Base-by-base conservation (phyloP, 306 rosid species). In the Vigna angularis region DNA sequence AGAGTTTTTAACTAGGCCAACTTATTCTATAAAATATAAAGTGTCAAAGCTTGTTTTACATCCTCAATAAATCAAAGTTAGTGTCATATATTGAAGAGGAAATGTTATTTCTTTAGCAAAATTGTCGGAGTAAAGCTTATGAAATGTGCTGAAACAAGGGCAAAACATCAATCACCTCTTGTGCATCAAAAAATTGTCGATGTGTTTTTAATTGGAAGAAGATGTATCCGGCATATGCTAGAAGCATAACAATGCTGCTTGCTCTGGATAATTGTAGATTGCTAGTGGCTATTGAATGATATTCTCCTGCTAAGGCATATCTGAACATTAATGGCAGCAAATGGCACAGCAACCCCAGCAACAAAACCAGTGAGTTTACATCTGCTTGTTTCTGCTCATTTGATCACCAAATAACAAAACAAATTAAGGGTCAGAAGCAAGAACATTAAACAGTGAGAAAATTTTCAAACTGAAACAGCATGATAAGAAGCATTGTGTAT, bases 161-260 rank as follows among this genome's bases (percentile, higher is more conserved):
- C 16, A 26, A 59, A 62, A 63, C 2, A 26, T 5, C 1, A 32
- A 58, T 59, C 76, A 94, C 94, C 93, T 82, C 93, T 40, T 81
- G 86, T 5, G 95, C 85, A 65, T 92, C 97, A 67, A 90, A 92
- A 59, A 90, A 9, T 79, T 84, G 80, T n/a, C 96, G 84, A 69
- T 94, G 98, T 30, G 98, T 94, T 89, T 89, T 92, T 55, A 94
- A 71, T 62, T 94, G 98, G 85, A 94, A 94, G 82, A 92, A 77
- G 59, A 94, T 77, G 66, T 90, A 94, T 8, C 89, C 89, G 56
- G 84, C 57, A 76, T 94, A 94, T 14, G 95, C 98, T 0, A 89
- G 28, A 66, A 94, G 93, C 98, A 94, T 92, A 4, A 90, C 84
- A 70, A 92, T 58, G 76, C 98, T 89, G 85, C 97, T 84, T 63